Evolutionary conservation across 495 filamentous ascomycete species (phyloP).

Genomic region (Penicillium nucicola): DNA sequence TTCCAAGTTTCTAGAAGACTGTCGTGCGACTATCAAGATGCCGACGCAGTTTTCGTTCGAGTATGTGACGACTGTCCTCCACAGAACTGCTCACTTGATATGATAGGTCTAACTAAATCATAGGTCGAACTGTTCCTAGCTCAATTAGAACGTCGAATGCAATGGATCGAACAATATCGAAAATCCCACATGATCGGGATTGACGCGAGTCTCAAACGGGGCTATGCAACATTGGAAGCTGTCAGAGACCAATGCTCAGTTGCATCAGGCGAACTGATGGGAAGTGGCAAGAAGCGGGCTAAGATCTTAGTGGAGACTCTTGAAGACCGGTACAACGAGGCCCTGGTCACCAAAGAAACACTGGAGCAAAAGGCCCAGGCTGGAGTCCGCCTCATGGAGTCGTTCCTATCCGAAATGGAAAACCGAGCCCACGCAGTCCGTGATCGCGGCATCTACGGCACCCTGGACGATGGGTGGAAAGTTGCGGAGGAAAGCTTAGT

Average conservation of each 20-base stretch:
- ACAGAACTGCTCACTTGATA: too few relatives aligned
- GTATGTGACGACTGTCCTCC: too few relatives aligned
- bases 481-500: conserved; percentile 72
- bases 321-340: conserved; percentile 87
- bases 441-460: conserved; percentile 54
- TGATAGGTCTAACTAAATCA: conserved; percentile 6
- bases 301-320: conserved; percentile 90
- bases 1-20: conserved; percentile 57
- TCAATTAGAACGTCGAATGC: conserved; percentile 80
- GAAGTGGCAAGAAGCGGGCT: conserved; percentile 77
- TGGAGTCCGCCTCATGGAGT: conserved; percentile 82
- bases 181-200: conserved; percentile 76
- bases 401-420: conserved; percentile 80
- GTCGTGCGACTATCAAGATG: conserved; percentile 60
- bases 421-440: conserved; percentile 71
- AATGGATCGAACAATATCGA: conserved; percentile 85
- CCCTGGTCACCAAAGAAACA: conserved; percentile 78
- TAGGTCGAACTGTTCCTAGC: conserved; percentile 87
- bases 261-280: conserved; percentile 88
- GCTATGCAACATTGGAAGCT: conserved; percentile 80
- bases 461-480: conserved; percentile 66
- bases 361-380: conserved; percentile 87
- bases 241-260: conserved; percentile 84
- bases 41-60: conserved; percentile 65
- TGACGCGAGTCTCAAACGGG: conserved; percentile 75